Conservation (phyloP, 331 rosid genomes). For the Arachis monticola region DNA sequence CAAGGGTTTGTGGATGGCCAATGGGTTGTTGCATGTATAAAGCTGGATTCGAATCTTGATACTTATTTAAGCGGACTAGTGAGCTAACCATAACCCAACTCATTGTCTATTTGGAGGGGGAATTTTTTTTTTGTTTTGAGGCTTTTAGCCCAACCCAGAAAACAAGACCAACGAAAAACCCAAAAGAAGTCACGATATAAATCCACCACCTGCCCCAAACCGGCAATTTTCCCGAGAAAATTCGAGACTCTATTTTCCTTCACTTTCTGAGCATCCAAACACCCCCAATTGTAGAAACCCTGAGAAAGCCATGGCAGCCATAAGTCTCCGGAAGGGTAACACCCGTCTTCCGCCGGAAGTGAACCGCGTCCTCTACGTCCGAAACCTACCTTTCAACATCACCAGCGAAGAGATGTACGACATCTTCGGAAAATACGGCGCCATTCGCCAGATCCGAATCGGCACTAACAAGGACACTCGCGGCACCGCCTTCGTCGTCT, state of each 20-base stretch:
- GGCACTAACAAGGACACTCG: slow-evolving; percentile 95
- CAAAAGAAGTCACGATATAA: no score
- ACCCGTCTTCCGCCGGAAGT: slow-evolving; percentile 97
- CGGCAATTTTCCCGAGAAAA: background rate
- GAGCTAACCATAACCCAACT: no score
- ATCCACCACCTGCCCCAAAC: no score
- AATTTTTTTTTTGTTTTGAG: no score
- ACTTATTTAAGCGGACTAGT: no score
- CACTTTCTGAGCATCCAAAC: slow-evolving; percentile 5
- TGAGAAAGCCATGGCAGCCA: slow-evolving; percentile 63
- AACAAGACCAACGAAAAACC: no score
- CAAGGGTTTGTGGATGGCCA: no score
- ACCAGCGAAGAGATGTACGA: slow-evolving; percentile 99
- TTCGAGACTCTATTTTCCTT: background rate
- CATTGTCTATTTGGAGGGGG: no score
- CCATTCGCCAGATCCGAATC: slow-evolving; percentile 92
- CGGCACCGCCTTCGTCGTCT: slow-evolving; percentile 95
- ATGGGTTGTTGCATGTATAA: no score
- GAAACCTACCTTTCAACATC: slow-evolving; percentile 93
- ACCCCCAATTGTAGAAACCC: background rate
- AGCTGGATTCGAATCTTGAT: no score
- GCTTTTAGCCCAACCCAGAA: no score
- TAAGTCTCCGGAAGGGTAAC: slow-evolving; percentile 88
- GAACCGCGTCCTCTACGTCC: slow-evolving; percentile 83
- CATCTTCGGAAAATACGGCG: slow-evolving; percentile 95